Evolutionary conservation across 768 basidiomycete genomes (phyloP).

Genomic region (Jaapia argillacea): DNA sequence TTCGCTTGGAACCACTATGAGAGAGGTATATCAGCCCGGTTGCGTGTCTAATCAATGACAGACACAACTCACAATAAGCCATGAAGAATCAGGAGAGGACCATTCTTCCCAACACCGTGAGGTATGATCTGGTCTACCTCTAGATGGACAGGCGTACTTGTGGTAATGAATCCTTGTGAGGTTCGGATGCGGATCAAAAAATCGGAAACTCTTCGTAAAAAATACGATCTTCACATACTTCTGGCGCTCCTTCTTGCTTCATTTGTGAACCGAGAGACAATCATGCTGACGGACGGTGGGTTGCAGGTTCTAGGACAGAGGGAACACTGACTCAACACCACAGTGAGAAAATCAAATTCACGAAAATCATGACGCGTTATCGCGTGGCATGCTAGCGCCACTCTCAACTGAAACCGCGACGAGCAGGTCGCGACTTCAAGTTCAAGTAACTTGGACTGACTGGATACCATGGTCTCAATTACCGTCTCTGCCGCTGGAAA

Average conservation of each 20-base stretch:
- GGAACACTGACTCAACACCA: too few species aligned
- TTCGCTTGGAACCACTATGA: slow-evolving; percentile 75
- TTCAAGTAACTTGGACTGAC: too few species aligned
- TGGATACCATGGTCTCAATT: slow-evolving; percentile 48
- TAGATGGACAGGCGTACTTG: too few species aligned
- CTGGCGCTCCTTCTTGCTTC: too few species aligned
- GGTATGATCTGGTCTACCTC: too few species aligned
- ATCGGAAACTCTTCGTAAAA: too few species aligned
- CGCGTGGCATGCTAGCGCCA: neutral
- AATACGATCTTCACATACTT: too few species aligned
- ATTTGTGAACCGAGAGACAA: too few species aligned
- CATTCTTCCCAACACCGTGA: slow-evolving; percentile 24
- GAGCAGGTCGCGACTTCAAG: neutral
- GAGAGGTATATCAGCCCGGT: neutral
- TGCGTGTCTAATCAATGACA: neutral
- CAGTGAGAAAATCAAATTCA: neutral
- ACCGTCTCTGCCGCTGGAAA: slow-evolving; percentile 42
- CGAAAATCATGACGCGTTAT: neutral
- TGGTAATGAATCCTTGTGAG: too few species aligned
- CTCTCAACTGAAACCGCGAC: neutral
- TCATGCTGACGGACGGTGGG: too few species aligned
- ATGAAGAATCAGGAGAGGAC: slow-evolving; percentile 48
- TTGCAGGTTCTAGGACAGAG: too few species aligned
- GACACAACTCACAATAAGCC: slow-evolving; percentile 46
- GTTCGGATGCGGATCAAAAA: too few species aligned